Evolutionary conservation across 352 stramenopile species (phyloP).

Genomic region (Aphanomyces stellatus): DNA sequence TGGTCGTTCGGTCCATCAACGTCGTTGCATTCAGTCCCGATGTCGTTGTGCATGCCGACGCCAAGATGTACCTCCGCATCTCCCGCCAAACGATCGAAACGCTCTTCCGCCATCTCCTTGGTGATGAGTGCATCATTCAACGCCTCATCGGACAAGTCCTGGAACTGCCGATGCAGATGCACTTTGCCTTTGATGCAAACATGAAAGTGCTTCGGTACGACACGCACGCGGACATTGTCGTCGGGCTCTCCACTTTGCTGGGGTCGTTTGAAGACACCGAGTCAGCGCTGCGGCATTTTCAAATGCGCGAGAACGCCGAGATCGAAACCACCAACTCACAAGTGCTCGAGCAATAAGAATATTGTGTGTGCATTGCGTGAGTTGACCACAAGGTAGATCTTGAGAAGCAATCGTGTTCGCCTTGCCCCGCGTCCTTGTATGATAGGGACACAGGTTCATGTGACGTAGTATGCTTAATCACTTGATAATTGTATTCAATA

Average conservation of each 20-base stretch:
- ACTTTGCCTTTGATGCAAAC: not conserved
- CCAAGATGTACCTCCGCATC: not conserved
- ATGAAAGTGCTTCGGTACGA: not conserved
- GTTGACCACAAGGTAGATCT: no score
- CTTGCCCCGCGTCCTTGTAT: no score
- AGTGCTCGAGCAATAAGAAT: no score
- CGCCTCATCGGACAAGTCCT: not conserved
- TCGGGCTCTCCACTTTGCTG: not conserved
- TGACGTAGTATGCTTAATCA: no score
- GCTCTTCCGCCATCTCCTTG: constrained; percentile 9
- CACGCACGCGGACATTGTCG: not conserved
- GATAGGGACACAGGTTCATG: no score
- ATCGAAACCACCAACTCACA: no score
- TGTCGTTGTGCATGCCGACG: not conserved
- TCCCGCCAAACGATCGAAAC: not conserved
- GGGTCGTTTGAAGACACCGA: not conserved
- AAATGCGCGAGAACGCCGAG: no score
- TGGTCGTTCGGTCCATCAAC: not conserved
- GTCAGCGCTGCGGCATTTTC: no score
- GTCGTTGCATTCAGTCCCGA: not conserved
- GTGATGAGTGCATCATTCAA: constrained; percentile 13
- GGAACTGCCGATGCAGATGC: not conserved
- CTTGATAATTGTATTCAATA: no score
- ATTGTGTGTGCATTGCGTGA: no score
- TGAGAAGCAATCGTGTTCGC: no score